Evolutionary conservation across 78 protist species (phyloP).

Genomic region (Dictyostelium discoideum): DNA sequence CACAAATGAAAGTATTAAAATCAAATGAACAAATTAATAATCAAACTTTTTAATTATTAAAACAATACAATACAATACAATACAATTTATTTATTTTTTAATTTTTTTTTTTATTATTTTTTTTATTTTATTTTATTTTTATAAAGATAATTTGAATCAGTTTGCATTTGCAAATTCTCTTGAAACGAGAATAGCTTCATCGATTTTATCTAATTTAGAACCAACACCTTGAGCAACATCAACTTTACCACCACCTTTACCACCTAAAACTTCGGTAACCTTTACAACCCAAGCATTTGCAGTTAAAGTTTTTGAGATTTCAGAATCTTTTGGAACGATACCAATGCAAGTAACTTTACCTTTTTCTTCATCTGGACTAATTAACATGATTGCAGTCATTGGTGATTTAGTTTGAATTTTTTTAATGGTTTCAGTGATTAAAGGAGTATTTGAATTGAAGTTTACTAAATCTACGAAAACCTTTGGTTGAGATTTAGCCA

Average conservation of each 20-base stretch:
- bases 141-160: not conserved
- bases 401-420: constrained; percentile 45
- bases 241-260: constrained; percentile 84
- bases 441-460: constrained; percentile 35
- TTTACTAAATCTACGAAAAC: constrained; percentile 39
- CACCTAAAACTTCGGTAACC: constrained; percentile 67
- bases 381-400: constrained; percentile 34
- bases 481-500: not conserved
- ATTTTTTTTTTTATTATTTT: not conserved
- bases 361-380: constrained; percentile 69
- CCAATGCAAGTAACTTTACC: constrained; percentile 34
- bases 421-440: constrained; percentile 58
- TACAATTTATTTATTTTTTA: no score
- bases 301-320: constrained; percentile 21
- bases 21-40: no score
- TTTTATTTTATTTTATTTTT: not conserved
- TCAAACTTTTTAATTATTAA: no score
- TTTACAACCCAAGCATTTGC: constrained; percentile 78
- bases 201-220: constrained; percentile 41
- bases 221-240: constrained; percentile 86
- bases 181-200: constrained; percentile 45
- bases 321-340: constrained; percentile 49
- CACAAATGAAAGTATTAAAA: no score
- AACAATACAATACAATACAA: no score
- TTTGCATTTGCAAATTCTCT: constrained; percentile 28